Evolutionary conservation across 2,329 filamentous ascomycete genomes (phyloP).

Genomic region (Xylariaceae sp.): DNA sequence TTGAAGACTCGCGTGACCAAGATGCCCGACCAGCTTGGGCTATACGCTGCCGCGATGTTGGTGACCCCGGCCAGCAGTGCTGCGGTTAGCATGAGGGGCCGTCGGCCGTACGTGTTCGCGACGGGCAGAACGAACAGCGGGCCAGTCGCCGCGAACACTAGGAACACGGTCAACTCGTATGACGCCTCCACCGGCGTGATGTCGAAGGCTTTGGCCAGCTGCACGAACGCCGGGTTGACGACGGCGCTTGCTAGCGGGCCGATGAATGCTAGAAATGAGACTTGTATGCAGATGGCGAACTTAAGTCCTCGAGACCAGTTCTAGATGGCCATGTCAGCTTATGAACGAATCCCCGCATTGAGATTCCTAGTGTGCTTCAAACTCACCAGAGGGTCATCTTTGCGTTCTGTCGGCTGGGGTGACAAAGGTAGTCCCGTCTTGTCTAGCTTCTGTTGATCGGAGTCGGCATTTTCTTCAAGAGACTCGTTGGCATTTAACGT

Average conservation of each 20-base stretch:
- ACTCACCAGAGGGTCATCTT: constrained; percentile 8
- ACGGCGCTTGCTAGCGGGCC: constrained; percentile 40
- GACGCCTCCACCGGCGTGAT: constrained; percentile 42
- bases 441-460: background rate
- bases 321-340: constrained; percentile 1
- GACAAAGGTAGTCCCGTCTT: constrained; percentile 5
- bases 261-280: constrained; percentile 42
- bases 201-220: constrained; percentile 39
- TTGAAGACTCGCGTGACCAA: constrained; percentile 33
- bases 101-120: constrained; percentile 33
- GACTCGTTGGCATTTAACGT: background rate
- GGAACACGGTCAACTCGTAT: constrained; percentile 44
- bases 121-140: background rate
- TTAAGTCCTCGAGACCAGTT: constrained; percentile 12
- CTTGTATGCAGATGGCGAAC: constrained; percentile 34
- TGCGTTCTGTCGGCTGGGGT: constrained; percentile 4
- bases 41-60: constrained; percentile 37
- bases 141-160: constrained; percentile 35
- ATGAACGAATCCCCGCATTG: background rate
- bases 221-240: constrained; percentile 44
- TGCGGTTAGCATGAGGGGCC: constrained; percentile 42
- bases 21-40: constrained; percentile 30
- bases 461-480: background rate
- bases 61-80: constrained; percentile 41
- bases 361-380: background rate